Base-by-base conservation (phyloP, 2,329 filamentous ascomycete species). In the Aureobasidium zeae region DNA sequence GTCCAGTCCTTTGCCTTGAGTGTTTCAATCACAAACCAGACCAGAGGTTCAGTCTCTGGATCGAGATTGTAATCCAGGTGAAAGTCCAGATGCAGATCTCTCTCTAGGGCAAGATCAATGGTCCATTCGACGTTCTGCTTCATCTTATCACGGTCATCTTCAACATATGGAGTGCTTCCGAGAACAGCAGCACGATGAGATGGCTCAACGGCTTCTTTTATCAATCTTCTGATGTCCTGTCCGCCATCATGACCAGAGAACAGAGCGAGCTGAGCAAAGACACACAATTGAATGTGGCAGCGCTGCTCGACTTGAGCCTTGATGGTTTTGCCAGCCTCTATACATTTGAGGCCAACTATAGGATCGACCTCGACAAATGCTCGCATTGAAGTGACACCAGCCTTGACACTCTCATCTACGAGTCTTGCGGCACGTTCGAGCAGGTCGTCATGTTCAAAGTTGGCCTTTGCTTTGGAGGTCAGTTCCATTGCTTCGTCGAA, bases 31-130 rank as follows among this genome's bases (percentile, higher is more conserved):
- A 78, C 72, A 30, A 70, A 61, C 63, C 72, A 74, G 0, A 79
- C 61, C 43, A 78, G 60, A 0, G 76, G 63, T 37, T 71, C 65
- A 33, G 60, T 67, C 1, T 55, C 52, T 2, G 60, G 47, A 39
- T 79, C 70, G 2, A 85, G 63, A 45, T 78, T 77, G 57, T 86
- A 85, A 57, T 86, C 82, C 5, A 86, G 67, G 55, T 86, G 82
- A 33, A 85, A 76, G 53, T 86, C 81, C 4, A 86, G 60, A 55
- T 82, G 75, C 38, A 78, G 67, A 2, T 59, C 55, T 28, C 68
- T 55, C 16, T 62, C 49, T 26, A 78, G 55, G 2, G 77, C 77
- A 17, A 69, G 64, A 2, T 67, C 62, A 28, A 81, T 63, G 12
- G 81, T 75, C 75, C 77, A 85, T 13, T 71, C 63, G 13, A 83